A percentile compares a stretch with the other conserved stretches of the same genome.
These are phyloP conservation scores for Ehretia macrophylla DNA, from an alignment of 257 asterid species.

Conservation along the genomic window DNA sequence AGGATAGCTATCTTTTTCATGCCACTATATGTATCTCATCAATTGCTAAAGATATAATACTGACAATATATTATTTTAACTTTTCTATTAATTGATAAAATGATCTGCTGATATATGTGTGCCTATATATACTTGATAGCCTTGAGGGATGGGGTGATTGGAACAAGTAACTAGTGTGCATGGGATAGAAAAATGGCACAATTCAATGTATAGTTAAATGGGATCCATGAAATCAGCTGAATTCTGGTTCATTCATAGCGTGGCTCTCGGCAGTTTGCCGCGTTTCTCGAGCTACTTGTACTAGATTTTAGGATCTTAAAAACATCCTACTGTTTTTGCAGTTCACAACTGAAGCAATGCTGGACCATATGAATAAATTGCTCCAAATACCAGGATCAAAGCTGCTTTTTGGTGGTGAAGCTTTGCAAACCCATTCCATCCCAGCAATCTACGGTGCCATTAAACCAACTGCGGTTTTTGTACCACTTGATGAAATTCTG, in stretches of 20 bases:
- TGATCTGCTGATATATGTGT: neutral
- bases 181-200: too few relatives aligned
- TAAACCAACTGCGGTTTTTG: conserved; percentile 88
- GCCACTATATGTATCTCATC: neutral
- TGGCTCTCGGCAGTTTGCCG: neutral
- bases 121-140: neutral
- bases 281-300: neutral
- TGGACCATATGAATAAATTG: conserved; percentile 61
- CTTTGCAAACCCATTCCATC: conserved; percentile 68
- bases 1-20: conserved; percentile 14
- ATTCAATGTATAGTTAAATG: neutral
- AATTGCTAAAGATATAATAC: neutral
- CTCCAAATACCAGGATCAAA: conserved; percentile 81
- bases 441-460: conserved; percentile 89
- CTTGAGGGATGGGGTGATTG: neutral
- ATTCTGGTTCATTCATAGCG: too few relatives aligned
- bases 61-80: neutral
- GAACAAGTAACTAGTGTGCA: too few relatives aligned
- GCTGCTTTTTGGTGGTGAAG: conserved; percentile 85
- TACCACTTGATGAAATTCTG: conserved; percentile 81
- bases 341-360: conserved; percentile 85
- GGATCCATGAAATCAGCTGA: neutral
- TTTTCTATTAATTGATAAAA: neutral
- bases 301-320: neutral
- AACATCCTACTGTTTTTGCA: conserved; percentile 18